Percentiles rank a stretch among this genome's conserved stretches.
These are phyloP conservation scores for Oenanthe sinensis DNA, from an alignment of 129 eudicot species.

Conservation along the genomic window DNA sequence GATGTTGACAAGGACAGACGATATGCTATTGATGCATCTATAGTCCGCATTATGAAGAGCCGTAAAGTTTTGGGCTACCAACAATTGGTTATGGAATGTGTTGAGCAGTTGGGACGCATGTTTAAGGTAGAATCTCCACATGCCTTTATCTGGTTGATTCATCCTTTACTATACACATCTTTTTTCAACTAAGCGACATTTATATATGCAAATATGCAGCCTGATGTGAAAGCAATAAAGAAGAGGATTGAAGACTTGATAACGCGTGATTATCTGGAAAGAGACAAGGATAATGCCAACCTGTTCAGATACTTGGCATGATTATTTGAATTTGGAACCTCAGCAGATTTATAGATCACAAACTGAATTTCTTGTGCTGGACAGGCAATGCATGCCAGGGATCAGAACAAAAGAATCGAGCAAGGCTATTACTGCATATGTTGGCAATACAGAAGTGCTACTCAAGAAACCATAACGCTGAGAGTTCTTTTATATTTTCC, in stretches of 20 bases:
- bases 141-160: neutral
- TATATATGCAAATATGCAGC: slow-evolving; percentile 19
- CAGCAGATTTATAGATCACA: neutral
- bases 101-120: slow-evolving; percentile 50
- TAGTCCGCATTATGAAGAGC: slow-evolving; percentile 71
- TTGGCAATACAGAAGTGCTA: neutral
- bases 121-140: neutral
- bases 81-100: slow-evolving; percentile 57
- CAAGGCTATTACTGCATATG: neutral
- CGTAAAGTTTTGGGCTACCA: slow-evolving; percentile 44
- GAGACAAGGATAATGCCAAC: slow-evolving; percentile 52
- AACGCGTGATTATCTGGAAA: slow-evolving; percentile 49
- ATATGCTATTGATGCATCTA: slow-evolving; percentile 53
- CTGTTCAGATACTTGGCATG: slow-evolving; percentile 48
- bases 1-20: slow-evolving; percentile 71
- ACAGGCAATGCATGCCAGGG: neutral
- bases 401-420: neutral
- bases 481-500: slow-evolving; percentile 13
- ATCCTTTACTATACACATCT: neutral
- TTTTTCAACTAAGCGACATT: neutral
- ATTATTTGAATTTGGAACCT: neutral
- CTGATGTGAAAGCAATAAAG: slow-evolving; percentile 55
- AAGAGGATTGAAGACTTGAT: slow-evolving; percentile 57
- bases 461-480: neutral
- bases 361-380: neutral